These are phyloP conservation scores for Dioscorea dumetorum DNA, from an alignment of 106 monocot species.

Conservation along the genomic window DNA sequence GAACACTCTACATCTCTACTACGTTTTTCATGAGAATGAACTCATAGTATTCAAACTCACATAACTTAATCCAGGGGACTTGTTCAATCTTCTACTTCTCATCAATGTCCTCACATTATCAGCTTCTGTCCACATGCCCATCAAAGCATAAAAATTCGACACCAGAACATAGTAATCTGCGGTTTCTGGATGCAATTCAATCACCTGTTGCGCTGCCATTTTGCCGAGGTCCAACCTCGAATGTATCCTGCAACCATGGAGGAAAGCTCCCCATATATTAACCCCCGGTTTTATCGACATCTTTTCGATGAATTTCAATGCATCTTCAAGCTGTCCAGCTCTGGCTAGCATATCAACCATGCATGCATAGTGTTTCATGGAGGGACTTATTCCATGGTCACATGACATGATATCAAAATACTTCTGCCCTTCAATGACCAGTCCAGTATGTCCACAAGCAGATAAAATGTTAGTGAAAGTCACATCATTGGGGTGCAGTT, in stretches of 20 bases:
- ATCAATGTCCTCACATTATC: constrained; percentile 33
- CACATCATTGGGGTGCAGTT: constrained; percentile 43
- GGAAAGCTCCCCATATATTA: constrained; percentile 43
- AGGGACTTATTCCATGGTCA: constrained; percentile 28
- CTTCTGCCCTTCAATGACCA: constrained; percentile 38
- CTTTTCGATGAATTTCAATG: constrained; percentile 44
- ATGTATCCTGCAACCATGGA: constrained; percentile 50
- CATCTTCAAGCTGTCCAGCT: constrained; percentile 54
- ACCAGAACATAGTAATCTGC: constrained; percentile 60
- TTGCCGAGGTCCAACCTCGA: constrained; percentile 54
- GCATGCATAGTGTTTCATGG: constrained; percentile 57
- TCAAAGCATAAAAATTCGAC: constrained; percentile 52
- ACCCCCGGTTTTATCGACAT: constrained; percentile 40
- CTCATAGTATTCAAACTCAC: constrained; percentile 7
- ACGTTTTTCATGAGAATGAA: too few species aligned
- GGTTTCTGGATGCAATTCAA: constrained; percentile 32
- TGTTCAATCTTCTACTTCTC: constrained; percentile 43
- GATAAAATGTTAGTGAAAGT: constrained; percentile 46
- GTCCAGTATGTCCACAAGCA: constrained; percentile 53
- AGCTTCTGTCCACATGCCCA: constrained; percentile 47
- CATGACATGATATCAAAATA: constrained; percentile 39
- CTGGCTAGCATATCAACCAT: constrained; percentile 67
- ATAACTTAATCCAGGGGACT: constrained; percentile 41
- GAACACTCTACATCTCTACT: too few species aligned
- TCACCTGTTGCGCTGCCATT: constrained; percentile 37